Conservation (phyloP, 371 early-diverging fungal species). For the Smittium mucronatum region DNA sequence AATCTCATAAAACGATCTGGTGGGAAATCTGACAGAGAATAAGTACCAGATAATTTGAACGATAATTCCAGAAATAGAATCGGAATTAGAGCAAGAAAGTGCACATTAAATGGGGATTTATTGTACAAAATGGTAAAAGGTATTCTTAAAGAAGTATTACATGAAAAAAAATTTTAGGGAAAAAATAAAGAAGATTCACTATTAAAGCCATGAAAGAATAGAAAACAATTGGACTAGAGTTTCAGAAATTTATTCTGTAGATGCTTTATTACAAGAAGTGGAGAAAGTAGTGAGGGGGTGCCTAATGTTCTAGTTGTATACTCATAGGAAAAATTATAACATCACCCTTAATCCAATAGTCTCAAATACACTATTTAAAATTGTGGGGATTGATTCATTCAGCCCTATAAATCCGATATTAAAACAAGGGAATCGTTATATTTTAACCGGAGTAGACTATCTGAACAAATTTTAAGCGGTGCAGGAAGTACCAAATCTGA, state of each 20-base stretch:
- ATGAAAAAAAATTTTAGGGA: slow-evolving; percentile 5
- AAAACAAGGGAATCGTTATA: slow-evolving; percentile 7
- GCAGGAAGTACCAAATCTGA: slow-evolving; percentile 1
- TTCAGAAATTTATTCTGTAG: slow-evolving; percentile 1
- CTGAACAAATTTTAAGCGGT: neutral
- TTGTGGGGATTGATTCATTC: slow-evolving; percentile 1
- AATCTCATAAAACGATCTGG: neutral
- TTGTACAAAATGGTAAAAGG: slow-evolving; percentile 2
- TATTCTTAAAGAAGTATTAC: neutral
- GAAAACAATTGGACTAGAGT: slow-evolving; percentile 6
- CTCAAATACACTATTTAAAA: slow-evolving; percentile 2
- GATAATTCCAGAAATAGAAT: slow-evolving; percentile 2
- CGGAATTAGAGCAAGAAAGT: neutral
- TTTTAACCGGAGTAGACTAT: slow-evolving; percentile 7
- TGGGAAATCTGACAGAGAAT: neutral
- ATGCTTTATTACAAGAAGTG: neutral
- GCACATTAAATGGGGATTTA: neutral
- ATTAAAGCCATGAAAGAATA: slow-evolving; percentile 4
- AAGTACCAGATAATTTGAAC: neutral
- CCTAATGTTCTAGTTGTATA: neutral
- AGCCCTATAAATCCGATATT: slow-evolving; percentile 2
- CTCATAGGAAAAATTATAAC: neutral
- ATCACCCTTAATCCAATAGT: too few species aligned
- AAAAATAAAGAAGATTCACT: neutral
- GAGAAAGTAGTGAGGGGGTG: neutral